Base-by-base conservation (phyloP, 305 asterid genomes). In the Fraxinus platypoda region DNA sequence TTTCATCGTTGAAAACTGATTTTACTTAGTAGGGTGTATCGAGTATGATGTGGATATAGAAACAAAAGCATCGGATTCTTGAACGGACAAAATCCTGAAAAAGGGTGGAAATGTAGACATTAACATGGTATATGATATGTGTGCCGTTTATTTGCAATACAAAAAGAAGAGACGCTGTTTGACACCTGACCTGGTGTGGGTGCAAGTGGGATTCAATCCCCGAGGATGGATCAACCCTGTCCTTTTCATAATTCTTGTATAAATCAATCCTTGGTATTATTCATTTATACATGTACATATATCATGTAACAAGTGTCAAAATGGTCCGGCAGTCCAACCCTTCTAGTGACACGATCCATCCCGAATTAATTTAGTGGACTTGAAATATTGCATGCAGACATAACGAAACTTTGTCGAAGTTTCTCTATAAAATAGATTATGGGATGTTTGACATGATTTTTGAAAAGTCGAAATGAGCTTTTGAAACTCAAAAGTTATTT, bases 181-280 rank as follows among this genome's bases (percentile, higher is more conserved):
- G 91, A 88, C 85, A 84, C 85, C 80, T 82, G 72, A 78, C 86
- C 80, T 82, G 59, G 76, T 57, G 77, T 75, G 83, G 90, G 85
- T 84, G 84, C 91, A 83, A 81, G 75, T 77, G 85, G 93, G 87
- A 72, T 66, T 81, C 89, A 89, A 87, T 91, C 95, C 93, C 93
- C 95, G 76, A 90, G 90, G 86, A 80, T 57, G 46, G 57, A 66
- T 54, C 83, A 23, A 59, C 0, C 26, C 70, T 41, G 52, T 41
- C 15, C 52, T 2, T 52, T 15, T 19, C 13, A n/a, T 52, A 52
- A 52, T 12, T 54, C 28, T 26, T 26, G 28, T 26, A 26, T 26
- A 26, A 26, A 26, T 26, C 28, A 26, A 26, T 37, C 43, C 43
- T 37, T 37, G 43, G 11, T 37, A 38, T 38, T 38, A 38, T 38